phyloP scores from a whole-genome alignment of 2,329 filamentous ascomycete species.

The Zymoseptoria crescenta region DNA sequence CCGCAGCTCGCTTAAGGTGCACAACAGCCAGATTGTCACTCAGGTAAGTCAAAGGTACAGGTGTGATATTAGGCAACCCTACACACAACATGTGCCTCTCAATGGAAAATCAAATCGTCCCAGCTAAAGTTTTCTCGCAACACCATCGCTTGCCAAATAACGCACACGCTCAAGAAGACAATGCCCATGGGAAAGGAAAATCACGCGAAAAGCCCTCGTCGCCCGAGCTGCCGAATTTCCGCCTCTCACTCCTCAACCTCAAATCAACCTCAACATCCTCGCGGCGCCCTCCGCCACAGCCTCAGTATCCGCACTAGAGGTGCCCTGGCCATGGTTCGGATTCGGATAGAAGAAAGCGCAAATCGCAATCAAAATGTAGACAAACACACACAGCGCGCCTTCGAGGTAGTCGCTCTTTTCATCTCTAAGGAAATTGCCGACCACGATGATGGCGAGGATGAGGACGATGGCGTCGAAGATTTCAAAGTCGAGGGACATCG shows the following conservation, averaged over 20 bases:
- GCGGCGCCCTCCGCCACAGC: neutral
- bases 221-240: neutral
- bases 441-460: conserved; percentile 65
- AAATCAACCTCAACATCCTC: neutral
- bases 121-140: neutral
- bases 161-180: neutral
- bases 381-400: conserved; percentile 68
- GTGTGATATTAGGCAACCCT: neutral
- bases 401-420: conserved; percentile 88
- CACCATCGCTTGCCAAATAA: neutral
- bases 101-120: neutral
- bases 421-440: conserved; percentile 71
- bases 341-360: conserved; percentile 55
- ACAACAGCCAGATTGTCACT: neutral
- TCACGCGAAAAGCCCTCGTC: neutral
- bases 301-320: conserved; percentile 6
- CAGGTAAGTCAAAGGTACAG: neutral
- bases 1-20: neutral
- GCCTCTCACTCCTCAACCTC: too few relatives aligned
- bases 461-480: conserved; percentile 77
- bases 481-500: conserved; percentile 77
- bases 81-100: neutral
- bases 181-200: neutral
- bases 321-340: conserved; percentile 25
- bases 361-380: conserved; percentile 57